Base-by-base conservation (phyloP, 768 basidiomycete species). In the Aureoboletus auriporus region DNA sequence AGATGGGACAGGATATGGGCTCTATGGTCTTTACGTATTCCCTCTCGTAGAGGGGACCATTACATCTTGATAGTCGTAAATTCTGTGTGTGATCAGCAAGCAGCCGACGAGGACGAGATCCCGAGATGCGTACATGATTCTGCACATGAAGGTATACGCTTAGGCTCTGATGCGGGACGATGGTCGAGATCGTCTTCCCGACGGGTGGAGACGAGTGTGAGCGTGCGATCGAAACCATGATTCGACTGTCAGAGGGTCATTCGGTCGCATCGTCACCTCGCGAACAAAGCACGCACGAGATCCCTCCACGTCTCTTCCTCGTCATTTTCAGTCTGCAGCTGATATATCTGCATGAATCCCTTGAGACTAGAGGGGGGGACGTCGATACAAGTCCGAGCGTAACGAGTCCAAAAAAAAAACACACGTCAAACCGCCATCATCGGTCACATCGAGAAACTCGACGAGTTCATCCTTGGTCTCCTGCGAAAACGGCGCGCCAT, bases 261-360 rank as follows among this genome's bases (percentile, higher is more conserved):
- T 51, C 30, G n/a, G 50, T 53, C 26, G 42, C 33, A 46, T 42
- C 44, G 31, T 16, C 40, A 37, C 36, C 12, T 23, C 40, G 28
- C 17, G 30, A 20, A 46, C 41, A 50, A 63, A 23, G 9, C 16
- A 61, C 81, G 56, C 57, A 88, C 86, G 54, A 90, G 67, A 71
- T 90, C 89, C 66, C 77, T 74, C 87, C 86, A 91, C 8, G 89
- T 92, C 68, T 92, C 86, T 63, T 83, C 83, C 55, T 89, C 86
- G 53, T 90, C 89, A 52, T 81, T 86, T 56, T 88, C 85, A 1
- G 86, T 89, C 63, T 92, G 89, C n/a, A 90, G 68, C 57, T 88
- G 84, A 59, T 90, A 91, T 46, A 91, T 79, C 62, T 90, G 86
- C 62, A 89, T 61, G 60, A 92, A 90, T 2, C 89, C 88, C 61